Base-by-base conservation (phyloP, 2,329 filamentous ascomycete species). In the Ophiostoma sp. region DNA sequence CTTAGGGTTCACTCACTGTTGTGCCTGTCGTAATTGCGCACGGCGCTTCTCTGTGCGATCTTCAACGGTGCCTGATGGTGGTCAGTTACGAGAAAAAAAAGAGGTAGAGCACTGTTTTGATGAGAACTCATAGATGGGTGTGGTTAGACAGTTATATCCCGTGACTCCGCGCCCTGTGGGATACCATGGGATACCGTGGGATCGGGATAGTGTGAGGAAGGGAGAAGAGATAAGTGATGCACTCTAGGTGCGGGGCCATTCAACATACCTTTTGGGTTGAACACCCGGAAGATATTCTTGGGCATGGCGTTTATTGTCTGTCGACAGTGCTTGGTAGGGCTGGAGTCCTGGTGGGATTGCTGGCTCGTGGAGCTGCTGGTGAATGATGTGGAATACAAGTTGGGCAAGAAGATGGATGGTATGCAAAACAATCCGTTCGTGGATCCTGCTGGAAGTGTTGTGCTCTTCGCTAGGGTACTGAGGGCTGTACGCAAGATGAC, bases 201-300 rank as follows among this genome's bases (percentile, higher is more conserved):
- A 11, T 1, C 7, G 15, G 12, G 39, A 15, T 15, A 15, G 39
- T 3, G 39, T 11, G 39, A 45, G 12, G 15, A 19, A 15, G 42
- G 15, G 0, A 48, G 42, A 19, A 48, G 15, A 19, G 42, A 28
- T 15, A 15, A 2, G 11, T 15, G 8, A 9, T 55, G 3, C 50
- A n/a, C 50, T 1, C n/a, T 11, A 52, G 15, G 19, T 9, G 8
- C 17, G 48, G 48, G 59, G 31, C 3, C 7, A 2, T 42, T 25
- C 33, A 22, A 52, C 61, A 31, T 22, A 72, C 66, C 70, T 19
- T 66, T 70, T 15, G 73, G 73, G 39, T 74, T 74, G 57, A 74
- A 74, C 25, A 70, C 64, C 19, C 73, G 73, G 11, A 74, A 74
- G 22, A 74, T 72, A 25, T 72, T 72, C 28, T 42, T 74, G 1